Evolutionary conservation across 2,329 filamentous ascomycete species (phyloP).

Genomic region (Zasmidium citrigriseum): DNA sequence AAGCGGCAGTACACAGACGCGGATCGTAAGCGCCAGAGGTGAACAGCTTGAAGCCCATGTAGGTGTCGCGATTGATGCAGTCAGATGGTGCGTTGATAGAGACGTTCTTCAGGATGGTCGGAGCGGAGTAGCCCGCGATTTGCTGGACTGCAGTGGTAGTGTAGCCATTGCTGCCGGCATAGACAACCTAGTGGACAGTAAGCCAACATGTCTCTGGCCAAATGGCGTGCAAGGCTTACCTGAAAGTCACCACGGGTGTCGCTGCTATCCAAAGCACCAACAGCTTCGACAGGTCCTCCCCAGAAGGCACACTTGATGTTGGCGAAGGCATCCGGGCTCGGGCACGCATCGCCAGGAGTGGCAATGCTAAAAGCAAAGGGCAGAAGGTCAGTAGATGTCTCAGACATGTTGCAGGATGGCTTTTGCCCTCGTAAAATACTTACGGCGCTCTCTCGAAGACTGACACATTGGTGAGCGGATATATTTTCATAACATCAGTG

Average conservation of each 20-base stretch:
- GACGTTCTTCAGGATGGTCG: conserved; percentile 21
- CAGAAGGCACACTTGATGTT: neutral
- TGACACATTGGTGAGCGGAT: neutral
- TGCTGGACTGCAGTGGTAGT: neutral
- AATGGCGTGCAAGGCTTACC: too few species aligned
- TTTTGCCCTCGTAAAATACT: too few species aligned
- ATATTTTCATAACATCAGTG: too few species aligned
- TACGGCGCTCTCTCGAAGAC: neutral
- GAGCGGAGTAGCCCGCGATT: conserved; percentile 18
- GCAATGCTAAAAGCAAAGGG: too few species aligned
- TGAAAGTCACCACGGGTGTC: neutral
- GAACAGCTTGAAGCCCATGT: conserved; percentile 3
- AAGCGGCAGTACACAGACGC: conserved; percentile 16
- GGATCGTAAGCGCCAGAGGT: conserved; percentile 14
- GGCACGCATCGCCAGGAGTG: neutral
- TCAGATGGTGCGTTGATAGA: conserved; percentile 34
- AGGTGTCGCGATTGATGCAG: conserved; percentile 26
- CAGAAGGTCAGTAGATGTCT: too few species aligned
- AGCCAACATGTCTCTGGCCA: too few species aligned
- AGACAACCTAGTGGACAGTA: too few species aligned
- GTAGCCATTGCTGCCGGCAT: neutral
- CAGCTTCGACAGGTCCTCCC: neutral
- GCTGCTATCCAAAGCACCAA: neutral
- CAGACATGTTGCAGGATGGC: too few species aligned
- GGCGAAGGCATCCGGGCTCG: neutral